Evolutionary conservation across 306 rosid species (phyloP), one percentile per base, ranked within the genome.

Genomic region (Castanospermum australe): DNA sequence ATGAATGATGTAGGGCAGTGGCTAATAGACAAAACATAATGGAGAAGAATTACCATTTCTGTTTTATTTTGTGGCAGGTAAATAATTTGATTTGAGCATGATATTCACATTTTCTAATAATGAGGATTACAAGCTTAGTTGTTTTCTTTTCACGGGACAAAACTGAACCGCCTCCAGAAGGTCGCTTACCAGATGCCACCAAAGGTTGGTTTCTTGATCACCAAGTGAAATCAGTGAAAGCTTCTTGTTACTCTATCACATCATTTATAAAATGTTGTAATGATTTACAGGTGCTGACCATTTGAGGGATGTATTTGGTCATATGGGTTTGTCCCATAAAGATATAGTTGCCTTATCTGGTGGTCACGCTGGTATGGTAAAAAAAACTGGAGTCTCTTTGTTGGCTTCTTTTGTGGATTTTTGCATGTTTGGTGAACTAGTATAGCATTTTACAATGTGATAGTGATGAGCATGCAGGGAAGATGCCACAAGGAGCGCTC

Each of bases 281-380:
- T 32, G n/a, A n/a, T n/a, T n/a, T 20, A 5, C 73, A 87, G 96
- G 96, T 39, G 66, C 83, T n/a, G 93, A 87, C 55, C 93, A 89
- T 79, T 7, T 89, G 77, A 91, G 93, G 86, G 90, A 84, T 78
- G 78, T 91, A 2, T 89, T 91, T 77, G 87, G 89, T 6, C 81
- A 81, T 47, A 89, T 91, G 93, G 93, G 96, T 30, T 87, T 91
- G 0, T 82, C 77, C 76, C 92, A 89, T 71, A 82, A 83, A 76
- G 96, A 89, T 15, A 87, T 89, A 51, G 96, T 87, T 62, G 93
- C 87, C 60, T 71, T 91, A 54, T 87, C 93, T 20, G 96, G 96
- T 32, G 93, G 78, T 15, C 96, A 91, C 96, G 12, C 79, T 91
- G 93, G 92, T 91, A 42, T 48, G 86, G 80, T 36, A 54, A 66